A percentile compares a stretch with the other conserved stretches of the same genome.
Conservation (phyloP, 495 filamentous ascomycete species). For the Xylaria palmicola region DNA sequence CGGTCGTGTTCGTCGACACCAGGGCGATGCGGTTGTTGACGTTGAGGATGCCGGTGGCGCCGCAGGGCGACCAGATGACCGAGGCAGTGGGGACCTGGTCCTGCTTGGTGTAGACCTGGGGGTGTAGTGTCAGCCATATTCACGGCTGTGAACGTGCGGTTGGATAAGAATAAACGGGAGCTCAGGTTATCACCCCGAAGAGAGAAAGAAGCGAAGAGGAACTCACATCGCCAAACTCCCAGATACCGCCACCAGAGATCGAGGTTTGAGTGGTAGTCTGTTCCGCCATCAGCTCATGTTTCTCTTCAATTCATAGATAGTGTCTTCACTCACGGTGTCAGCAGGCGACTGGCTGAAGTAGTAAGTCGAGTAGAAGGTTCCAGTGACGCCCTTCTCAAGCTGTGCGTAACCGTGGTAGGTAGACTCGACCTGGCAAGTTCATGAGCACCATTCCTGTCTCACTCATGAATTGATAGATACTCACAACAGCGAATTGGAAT, state of each 20-base stretch:
- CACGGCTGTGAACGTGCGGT: not conserved
- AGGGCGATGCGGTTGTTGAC: slow-evolving; percentile 59
- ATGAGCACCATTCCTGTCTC: not conserved
- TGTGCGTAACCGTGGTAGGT: slow-evolving; percentile 59
- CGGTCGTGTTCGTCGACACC: slow-evolving; percentile 43
- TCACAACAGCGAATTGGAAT: slow-evolving; percentile 55
- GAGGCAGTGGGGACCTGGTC: slow-evolving; percentile 53
- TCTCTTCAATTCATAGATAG: not conserved
- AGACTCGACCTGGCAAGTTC: slow-evolving; percentile 32
- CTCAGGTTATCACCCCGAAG: not conserved
- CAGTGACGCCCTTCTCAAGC: slow-evolving; percentile 53
- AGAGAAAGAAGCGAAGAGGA: not conserved
- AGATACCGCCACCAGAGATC: slow-evolving; percentile 47
- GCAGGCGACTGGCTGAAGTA: slow-evolving; percentile 54
- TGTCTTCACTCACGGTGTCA: slow-evolving; percentile 34
- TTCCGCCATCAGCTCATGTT: slow-evolving; percentile 10
- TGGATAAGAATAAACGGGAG: not conserved
- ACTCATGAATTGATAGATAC: not conserved
- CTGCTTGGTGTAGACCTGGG: slow-evolving; percentile 57
- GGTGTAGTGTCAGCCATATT: not conserved
- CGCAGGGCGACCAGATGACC: slow-evolving; percentile 57
- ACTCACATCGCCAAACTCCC: slow-evolving; percentile 34
- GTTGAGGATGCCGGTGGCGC: slow-evolving; percentile 56
- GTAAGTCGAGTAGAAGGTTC: slow-evolving; percentile 56
- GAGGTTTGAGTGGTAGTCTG: slow-evolving; percentile 50